Evolutionary conservation across 2,329 filamentous ascomycete genomes (phyloP).

Genomic region (Bipolaris gigantea): DNA sequence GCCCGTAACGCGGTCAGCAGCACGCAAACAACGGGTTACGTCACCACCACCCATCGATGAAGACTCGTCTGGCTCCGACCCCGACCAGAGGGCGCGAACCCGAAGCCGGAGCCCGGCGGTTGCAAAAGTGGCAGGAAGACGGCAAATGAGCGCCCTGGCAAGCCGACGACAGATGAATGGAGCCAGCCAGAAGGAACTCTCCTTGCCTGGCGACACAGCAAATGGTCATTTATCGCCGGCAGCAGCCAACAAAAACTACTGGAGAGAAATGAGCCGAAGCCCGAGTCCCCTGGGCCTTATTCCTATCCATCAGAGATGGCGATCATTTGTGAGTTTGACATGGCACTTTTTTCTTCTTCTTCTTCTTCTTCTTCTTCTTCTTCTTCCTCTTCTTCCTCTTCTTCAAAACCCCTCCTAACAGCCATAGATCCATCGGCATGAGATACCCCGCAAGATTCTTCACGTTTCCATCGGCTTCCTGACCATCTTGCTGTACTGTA

Average conservation of each 20-base stretch:
- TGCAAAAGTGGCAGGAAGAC: constrained; percentile 39
- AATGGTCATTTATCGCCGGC: constrained; percentile 73
- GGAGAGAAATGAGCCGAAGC: constrained; percentile 86
- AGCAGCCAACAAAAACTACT: constrained; percentile 68
- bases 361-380: too few relatives aligned
- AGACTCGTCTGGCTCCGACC: constrained; percentile 58
- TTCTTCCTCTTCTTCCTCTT: too few relatives aligned
- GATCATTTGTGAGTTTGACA: constrained; percentile 68
- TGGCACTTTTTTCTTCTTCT: background rate
- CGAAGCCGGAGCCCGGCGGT: constrained; percentile 70
- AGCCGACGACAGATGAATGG: constrained; percentile 47
- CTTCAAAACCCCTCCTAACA: constrained; percentile 17
- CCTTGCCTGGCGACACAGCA: constrained; percentile 48
- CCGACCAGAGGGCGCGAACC: constrained; percentile 64
- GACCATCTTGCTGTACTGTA: constrained; percentile 80
- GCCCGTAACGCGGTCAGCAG: constrained; percentile 76
- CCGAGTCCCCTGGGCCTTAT: constrained; percentile 93
- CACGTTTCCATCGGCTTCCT: constrained; percentile 98
- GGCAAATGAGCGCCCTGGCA: constrained; percentile 58
- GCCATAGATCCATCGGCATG: constrained; percentile 76
- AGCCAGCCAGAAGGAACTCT: constrained; percentile 44
- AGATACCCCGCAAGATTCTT: constrained; percentile 89
- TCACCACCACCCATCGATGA: constrained; percentile 66
- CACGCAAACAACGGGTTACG: constrained; percentile 58
- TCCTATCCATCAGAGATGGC: constrained; percentile 90